Conservation (phyloP, 176 grass and related monocot genomes). For the Typha latifolia region DNA sequence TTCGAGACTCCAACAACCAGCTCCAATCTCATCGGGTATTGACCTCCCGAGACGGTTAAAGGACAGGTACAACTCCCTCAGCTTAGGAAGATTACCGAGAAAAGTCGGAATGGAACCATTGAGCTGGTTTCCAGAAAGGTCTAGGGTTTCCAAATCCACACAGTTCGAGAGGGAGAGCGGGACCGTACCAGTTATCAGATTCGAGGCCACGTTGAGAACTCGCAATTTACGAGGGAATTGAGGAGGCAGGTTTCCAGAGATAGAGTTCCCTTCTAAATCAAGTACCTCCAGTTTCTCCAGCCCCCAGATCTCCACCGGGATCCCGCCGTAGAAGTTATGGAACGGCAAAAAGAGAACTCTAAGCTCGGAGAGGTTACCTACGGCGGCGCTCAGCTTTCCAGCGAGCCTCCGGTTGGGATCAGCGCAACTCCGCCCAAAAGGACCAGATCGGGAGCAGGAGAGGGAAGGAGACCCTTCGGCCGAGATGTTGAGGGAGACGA, state of each 20-base stretch:
- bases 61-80: conserved; percentile 14
- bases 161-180: conserved; percentile 40
- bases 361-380: conserved; percentile 54
- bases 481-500: conserved; percentile 41
- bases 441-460: conserved; percentile 13
- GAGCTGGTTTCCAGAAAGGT: conserved; percentile 72
- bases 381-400: conserved; percentile 33
- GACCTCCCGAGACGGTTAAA: conserved; percentile 26
- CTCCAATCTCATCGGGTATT: conserved; percentile 32
- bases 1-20: conserved; percentile 28
- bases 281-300: conserved; percentile 54
- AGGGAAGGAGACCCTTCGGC: not conserved
- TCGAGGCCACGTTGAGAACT: conserved; percentile 48
- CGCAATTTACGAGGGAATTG: conserved; percentile 43
- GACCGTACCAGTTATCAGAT: conserved; percentile 57
- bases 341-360: conserved; percentile 41
- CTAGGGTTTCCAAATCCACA: conserved; percentile 35
- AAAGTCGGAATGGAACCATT: conserved; percentile 20
- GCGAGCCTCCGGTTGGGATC: conserved; percentile 10
- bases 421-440: conserved; percentile 10
- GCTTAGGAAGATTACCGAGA: conserved; percentile 12
- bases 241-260: conserved; percentile 47
- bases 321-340: conserved; percentile 44
- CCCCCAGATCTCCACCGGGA: conserved; percentile 72
- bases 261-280: conserved; percentile 57